Evolutionary conservation across 345 rosid genomes (phyloP).

Genomic region (Rhodomyrtus tomentosa): DNA sequence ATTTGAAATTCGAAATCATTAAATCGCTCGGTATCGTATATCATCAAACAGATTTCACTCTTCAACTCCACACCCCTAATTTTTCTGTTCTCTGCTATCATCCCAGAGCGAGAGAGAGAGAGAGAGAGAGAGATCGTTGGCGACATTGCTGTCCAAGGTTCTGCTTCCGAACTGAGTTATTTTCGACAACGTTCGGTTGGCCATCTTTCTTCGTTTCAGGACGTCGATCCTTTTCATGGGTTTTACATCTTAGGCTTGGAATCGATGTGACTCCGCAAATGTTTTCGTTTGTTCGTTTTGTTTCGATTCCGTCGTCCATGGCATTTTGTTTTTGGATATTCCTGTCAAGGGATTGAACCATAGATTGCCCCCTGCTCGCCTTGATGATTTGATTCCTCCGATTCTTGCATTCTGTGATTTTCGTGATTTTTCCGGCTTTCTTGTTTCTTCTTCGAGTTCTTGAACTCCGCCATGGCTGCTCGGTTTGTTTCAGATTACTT

Average conservation of each 20-base stretch:
- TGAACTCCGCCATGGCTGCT: neutral
- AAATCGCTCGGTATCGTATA: neutral
- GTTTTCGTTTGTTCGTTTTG: neutral
- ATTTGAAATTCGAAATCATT: neutral
- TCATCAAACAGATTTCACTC: neutral
- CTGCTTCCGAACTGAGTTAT: neutral
- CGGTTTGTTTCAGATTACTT: neutral
- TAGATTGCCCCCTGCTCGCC: neutral
- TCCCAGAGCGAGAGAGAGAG: neutral
- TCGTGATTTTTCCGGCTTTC: neutral
- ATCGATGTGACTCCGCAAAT: rapidly evolving
- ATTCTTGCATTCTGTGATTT: neutral
- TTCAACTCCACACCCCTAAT: neutral
- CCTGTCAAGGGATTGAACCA: neutral
- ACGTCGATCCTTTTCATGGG: neutral
- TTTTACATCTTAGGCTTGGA: neutral
- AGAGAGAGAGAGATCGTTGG: neutral
- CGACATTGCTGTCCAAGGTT: neutral
- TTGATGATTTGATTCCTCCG: neutral
- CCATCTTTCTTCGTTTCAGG: neutral
- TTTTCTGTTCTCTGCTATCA: neutral
- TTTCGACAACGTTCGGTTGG: neutral
- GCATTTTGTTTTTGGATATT: neutral
- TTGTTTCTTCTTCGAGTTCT: neutral
- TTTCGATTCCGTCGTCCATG: neutral